phyloP scores from a whole-genome alignment of 2,329 filamentous ascomycete species.

The Kalmusia sp. region DNA sequence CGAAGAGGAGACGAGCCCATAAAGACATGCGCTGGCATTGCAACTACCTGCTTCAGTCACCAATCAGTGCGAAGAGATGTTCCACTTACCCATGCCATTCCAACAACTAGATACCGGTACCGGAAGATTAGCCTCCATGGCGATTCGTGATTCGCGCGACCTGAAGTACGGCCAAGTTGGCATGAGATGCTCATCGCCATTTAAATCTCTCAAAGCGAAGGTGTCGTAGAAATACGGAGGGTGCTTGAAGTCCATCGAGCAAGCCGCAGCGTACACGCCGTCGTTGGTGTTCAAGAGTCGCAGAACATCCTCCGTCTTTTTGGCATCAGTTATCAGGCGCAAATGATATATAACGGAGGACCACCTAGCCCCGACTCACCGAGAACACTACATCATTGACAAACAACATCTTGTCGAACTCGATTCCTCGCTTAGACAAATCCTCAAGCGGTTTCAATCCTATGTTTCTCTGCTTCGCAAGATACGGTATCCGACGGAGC shows the following conservation, averaged over 20 bases:
- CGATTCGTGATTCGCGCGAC: slow-evolving; percentile 57
- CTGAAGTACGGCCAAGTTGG: slow-evolving; percentile 66
- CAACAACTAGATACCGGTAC: slow-evolving; percentile 69
- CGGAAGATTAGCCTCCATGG: slow-evolving; percentile 44
- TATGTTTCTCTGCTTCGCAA: slow-evolving; percentile 68
- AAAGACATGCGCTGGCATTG: slow-evolving; percentile 20
- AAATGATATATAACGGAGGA: slow-evolving; percentile 53
- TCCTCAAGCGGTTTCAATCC: slow-evolving; percentile 39
- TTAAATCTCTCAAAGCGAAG: slow-evolving; percentile 64
- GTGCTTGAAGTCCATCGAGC: slow-evolving; percentile 64
- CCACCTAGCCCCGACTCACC: slow-evolving; percentile 38
- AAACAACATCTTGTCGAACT: slow-evolving; percentile 66
- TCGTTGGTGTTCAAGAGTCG: slow-evolving; percentile 62
- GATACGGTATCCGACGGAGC: slow-evolving; percentile 70
- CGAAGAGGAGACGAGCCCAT: slow-evolving; percentile 47
- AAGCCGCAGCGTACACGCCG: slow-evolving; percentile 66
- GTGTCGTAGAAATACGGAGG: slow-evolving; percentile 66
- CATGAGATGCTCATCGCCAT: slow-evolving; percentile 58
- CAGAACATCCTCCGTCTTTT: slow-evolving; percentile 60
- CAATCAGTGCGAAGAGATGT: slow-evolving; percentile 58
- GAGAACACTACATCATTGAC: slow-evolving; percentile 69
- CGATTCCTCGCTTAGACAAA: slow-evolving; percentile 43
- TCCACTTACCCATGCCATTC: slow-evolving; percentile 61
- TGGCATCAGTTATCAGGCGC: slow-evolving; percentile 64
- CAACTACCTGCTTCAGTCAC: slow-evolving; percentile 69